Evolutionary conservation across 805 yeast species (phyloP), one percentile per base, ranked within the genome.

Genomic region (Pichia paraexigua): DNA sequence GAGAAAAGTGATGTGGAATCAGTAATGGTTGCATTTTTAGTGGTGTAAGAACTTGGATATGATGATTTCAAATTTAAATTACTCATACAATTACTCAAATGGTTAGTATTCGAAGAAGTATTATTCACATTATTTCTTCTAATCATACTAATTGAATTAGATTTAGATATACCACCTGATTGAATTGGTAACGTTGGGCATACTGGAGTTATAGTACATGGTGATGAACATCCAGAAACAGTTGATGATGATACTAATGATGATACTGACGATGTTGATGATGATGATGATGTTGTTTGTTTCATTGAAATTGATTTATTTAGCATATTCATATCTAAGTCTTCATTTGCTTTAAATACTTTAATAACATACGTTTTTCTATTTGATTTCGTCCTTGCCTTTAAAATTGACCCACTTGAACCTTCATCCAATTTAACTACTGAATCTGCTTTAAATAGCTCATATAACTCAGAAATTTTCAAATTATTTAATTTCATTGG

Each of bases 321-420:
- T 8, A 15, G 9, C 10, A 18, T n/a, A 30, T n/a, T 22, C 5
- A 13, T 15, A 21, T 41, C 25, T 10, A 10, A 21, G 18, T 25
- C 11, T 6, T 20, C 37, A 24, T 47, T 46, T 24, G 50, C 48
- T 39, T 53, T 56, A 11, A 55, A 41, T 11, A 47, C 28, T 43
- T 53, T 56, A 7, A 54, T 27, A 17, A 46, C 47, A 17, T 50
- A 48, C n/a, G 41, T 18, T 21, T 45, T 51, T 15, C 51, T 41
- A 18, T 40, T 44, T 7, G 15, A 18, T 30, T 30, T 37, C 10
- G 46, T 24, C 18, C 57, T 58, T 15, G 58, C 61, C 50, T 59
- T 63, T 24, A 50, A 45, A 9, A 66, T 60, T 3, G 51, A 44
- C 3, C 70, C 70, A 37, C 70, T 68, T 2, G 68, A 58, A n/a